Base-by-base conservation (phyloP, 2,329 filamentous ascomycete genomes). In the Cladosporium sp. region DNA sequence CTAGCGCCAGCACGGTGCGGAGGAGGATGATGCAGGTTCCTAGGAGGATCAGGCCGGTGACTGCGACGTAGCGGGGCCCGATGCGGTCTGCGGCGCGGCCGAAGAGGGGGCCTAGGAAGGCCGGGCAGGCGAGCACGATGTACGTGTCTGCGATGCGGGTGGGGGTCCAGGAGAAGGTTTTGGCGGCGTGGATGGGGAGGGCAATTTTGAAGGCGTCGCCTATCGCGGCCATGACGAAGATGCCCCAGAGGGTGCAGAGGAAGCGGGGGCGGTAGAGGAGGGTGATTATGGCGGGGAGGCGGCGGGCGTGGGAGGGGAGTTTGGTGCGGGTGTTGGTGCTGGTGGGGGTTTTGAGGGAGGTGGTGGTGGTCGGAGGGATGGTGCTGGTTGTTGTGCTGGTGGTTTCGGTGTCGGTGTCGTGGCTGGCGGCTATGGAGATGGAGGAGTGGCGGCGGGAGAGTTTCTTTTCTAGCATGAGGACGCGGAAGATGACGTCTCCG, bases 131-230 rank as follows among this genome's bases (percentile, higher is more conserved):
- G 7, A 61, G 35, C 1, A 57, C 57, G 18, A 61, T 32, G 55
- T 60, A 61, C 30, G 59, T 56, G n/a, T 60, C 54, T 13, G 58
- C 59, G 9, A 49, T 52, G 7, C 54, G 53, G 12, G 43, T 53
- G 7, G 54, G 38, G 19, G 50, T 42, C 58, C 58, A 61, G 38
- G 45, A 45, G 38, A 61, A 59, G n/a, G 46, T 52, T 3, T 20
- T 18, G 41, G 53, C 22, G 13, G 58, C 52, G 27, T 51, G 35
- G 39, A 61, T 41, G 6, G 59, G 57, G 0, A 61, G 50, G 11
- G 53, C 51, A 12, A 58, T 49, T 36, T 60, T 52, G 38, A 61
- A 55, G 39, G 49, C 57, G 20, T 53, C 53, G 35, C 55, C 55
- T 15, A 59, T 40, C 1, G 39, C 29, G 15, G 58, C 55, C 16